Evolutionary conservation across 306 rosid species (phyloP).

Genomic region (Vigna hirtella): DNA sequence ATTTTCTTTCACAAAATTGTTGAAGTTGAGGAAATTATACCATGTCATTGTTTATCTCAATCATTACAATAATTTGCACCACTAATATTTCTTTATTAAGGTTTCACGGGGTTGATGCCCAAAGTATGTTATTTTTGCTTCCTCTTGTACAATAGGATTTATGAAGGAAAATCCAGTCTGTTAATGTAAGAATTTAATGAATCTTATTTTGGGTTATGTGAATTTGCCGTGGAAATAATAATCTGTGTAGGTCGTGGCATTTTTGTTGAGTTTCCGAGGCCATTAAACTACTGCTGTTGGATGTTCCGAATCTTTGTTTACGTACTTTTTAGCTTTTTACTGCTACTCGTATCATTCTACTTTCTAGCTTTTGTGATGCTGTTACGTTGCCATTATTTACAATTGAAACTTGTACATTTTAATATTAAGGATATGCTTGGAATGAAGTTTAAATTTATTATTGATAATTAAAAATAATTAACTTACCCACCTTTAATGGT

Average conservation of each 20-base stretch:
- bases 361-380: too few relatives aligned
- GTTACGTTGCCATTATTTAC: too few relatives aligned
- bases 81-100: constrained; percentile 1
- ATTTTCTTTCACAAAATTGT: constrained; percentile 10
- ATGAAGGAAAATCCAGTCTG: background rate
- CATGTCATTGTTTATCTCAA: background rate
- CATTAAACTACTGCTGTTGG: background rate
- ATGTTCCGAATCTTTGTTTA: background rate
- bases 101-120: constrained; percentile 24
- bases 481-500: too few relatives aligned
- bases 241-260: background rate
- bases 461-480: too few relatives aligned
- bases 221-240: constrained; percentile 12
- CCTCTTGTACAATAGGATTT: background rate
- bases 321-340: too few relatives aligned
- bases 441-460: too few relatives aligned
- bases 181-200: background rate
- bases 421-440: too few relatives aligned
- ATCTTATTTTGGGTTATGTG: background rate
- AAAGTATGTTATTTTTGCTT: constrained; percentile 25
- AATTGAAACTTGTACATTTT: too few relatives aligned
- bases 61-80: constrained; percentile 22
- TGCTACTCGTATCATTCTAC: too few relatives aligned
- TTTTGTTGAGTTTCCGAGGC: background rate
- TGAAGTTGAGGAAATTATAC: constrained; percentile 34